Percentiles rank a stretch among this genome's conserved stretches.
Evolutionary conservation across 495 filamentous ascomycete species (phyloP).

Genomic region (Penicillium desertorum): DNA sequence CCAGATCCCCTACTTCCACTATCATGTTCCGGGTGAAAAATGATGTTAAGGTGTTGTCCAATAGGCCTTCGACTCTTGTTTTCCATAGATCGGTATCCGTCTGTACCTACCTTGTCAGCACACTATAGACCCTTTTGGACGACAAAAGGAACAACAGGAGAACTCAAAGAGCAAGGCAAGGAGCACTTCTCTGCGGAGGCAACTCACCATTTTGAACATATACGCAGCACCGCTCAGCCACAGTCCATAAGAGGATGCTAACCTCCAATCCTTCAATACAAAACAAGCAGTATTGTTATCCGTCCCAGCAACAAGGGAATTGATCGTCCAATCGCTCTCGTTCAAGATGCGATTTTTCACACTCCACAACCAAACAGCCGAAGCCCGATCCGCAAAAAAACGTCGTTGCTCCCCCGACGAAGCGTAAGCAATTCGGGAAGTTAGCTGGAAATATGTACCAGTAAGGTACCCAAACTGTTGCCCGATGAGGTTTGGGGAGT

Average conservation of each 20-base stretch:
- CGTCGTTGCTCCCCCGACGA: background rate
- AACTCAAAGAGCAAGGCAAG: background rate
- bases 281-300: background rate
- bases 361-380: background rate
- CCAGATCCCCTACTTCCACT: background rate
- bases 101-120: background rate
- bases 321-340: background rate
- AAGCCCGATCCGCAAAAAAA: background rate
- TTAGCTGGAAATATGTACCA: background rate
- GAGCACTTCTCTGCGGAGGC: background rate
- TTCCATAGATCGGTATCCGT: background rate
- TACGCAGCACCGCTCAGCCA: background rate
- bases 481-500: background rate
- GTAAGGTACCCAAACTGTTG: background rate
- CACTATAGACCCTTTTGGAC: background rate
- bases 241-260: background rate
- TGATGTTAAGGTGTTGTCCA: background rate
- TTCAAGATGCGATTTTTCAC: background rate
- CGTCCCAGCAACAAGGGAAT: background rate
- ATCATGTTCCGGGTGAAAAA: background rate
- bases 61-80: background rate
- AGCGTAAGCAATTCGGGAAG: background rate
- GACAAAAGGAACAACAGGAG: background rate
- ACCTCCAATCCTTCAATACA: background rate
- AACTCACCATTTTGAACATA: conserved; percentile 1